phyloP scores from a whole-genome alignment of 1,139 yeast species.

The Debaryomyces robertsiae region DNA sequence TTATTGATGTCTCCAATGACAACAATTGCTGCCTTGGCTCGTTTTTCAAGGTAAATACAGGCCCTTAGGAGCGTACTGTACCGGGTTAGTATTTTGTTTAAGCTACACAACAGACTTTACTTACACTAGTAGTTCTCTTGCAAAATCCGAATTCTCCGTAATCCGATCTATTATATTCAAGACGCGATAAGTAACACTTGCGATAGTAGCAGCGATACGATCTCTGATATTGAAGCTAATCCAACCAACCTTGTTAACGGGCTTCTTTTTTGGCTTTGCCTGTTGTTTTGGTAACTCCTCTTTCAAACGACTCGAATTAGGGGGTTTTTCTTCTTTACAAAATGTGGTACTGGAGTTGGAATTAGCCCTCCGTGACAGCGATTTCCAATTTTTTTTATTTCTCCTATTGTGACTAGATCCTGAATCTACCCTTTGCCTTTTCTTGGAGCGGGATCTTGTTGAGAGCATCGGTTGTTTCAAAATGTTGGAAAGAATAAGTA shows the following conservation, averaged over 20 bases:
- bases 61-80: neutral
- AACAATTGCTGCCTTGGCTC: neutral
- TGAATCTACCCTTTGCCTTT: neutral
- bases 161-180: neutral
- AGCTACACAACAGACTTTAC: neutral
- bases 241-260: neutral
- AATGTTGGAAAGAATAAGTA: neutral
- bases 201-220: conserved; percentile 2
- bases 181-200: conserved; percentile 1
- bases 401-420: neutral
- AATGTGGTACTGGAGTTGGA: neutral
- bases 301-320: neutral
- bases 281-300: neutral
- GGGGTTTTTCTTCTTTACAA: neutral
- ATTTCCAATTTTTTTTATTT: neutral
- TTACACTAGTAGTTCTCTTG: conserved; percentile 4
- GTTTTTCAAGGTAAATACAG: neutral
- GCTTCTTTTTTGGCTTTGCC: neutral
- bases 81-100: neutral
- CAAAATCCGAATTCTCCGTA: conserved; percentile 5
- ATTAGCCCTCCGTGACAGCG: neutral
- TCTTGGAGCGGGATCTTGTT: neutral
- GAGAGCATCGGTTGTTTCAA: neutral
- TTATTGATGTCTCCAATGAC: conserved; percentile 1
- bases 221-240: conserved; percentile 4